These are phyloP conservation scores for Mucor mucedo DNA, from an alignment of 371 early-diverging fungal species.

Conservation along the genomic window DNA sequence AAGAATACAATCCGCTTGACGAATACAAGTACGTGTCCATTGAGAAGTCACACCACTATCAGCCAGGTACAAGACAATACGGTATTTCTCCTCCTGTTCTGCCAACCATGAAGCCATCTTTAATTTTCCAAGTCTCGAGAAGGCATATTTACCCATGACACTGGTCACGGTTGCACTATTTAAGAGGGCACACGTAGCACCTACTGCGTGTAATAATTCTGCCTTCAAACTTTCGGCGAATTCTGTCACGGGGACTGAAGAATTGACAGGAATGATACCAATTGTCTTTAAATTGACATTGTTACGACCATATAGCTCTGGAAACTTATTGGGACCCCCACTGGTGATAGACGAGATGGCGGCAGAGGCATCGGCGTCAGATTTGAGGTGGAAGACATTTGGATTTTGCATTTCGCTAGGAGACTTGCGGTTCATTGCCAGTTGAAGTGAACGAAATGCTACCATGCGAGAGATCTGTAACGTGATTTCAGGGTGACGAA, in stretches of 20 bases:
- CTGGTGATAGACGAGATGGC: constrained; percentile 25
- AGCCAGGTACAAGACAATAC: constrained; percentile 92
- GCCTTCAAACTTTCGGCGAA: constrained; percentile 85
- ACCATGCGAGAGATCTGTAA: constrained; percentile 91
- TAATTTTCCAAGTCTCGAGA: constrained; percentile 87
- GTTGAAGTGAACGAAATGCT: constrained; percentile 74
- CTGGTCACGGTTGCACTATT: constrained; percentile 81
- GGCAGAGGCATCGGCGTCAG: constrained; percentile 16
- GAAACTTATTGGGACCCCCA: constrained; percentile 20
- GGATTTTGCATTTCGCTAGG: constrained; percentile 22
- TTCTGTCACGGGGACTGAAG: constrained; percentile 82
- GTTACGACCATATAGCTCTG: constrained; percentile 69
- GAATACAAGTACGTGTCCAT: constrained; percentile 96
- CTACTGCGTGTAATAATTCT: constrained; percentile 74
- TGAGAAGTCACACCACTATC: constrained; percentile 89
- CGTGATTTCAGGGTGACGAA: constrained; percentile 89
- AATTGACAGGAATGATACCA: constrained; percentile 88
- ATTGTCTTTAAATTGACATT: constrained; percentile 94
- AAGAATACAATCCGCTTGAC: constrained; percentile 95
- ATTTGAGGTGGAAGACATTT: constrained; percentile 17
- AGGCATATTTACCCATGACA: constrained; percentile 91
- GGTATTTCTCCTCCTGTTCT: constrained; percentile 88
- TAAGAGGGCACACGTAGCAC: constrained; percentile 76
- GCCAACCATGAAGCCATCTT: constrained; percentile 92
- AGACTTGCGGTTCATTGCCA: constrained; percentile 40